Base-by-base conservation (phyloP, 352 stramenopile genomes). In the Plasmopara halstedii region DNA sequence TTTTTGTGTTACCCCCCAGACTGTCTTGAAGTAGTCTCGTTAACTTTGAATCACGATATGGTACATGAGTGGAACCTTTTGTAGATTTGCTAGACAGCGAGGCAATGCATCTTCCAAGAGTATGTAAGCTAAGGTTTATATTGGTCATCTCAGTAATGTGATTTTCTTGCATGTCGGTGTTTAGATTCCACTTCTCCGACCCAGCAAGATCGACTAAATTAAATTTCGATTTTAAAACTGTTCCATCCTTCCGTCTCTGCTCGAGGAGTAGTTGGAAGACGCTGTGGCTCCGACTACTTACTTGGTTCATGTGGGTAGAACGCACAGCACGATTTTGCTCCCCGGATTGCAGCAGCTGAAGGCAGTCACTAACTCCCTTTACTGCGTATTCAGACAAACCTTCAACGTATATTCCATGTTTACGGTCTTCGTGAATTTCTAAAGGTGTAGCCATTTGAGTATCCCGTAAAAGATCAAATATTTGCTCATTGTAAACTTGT, bases 161-260 rank as follows among this genome's bases (percentile, higher is more conserved):
- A 43, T 81, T 64, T 6, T 85, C 65, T 62, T 80, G 37, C 80
- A 97, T 96, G 21, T 94, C 67, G 11, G 75, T 50, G 18, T 64
- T 67, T 39, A 80, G 68, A 51, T 95, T 89, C 89, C 90, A 97
- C 50, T 97, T 97, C 51, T 97, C 90, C 6, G 86, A 96, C 8
- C 89, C 89, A 6, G 88, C 89, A 11, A 97, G 67, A 57, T 97
- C 89, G n/a, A 97, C 89, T 5, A 97, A 64, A 64, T 97, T 97
- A 53, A 97, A 95, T 55, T 97, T 97, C 41, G 86, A 92, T 41
- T 88, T 88, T 40, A 96, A 59, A 17, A 87, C 43, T 3, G 65
- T 77, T 22, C 70, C 78, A 50, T 89, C 80, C 32, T 68, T 73
- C 15, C 64, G 74, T 25, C 72, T 66, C 44, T 87, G 70, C 49